Base-by-base conservation (phyloP, 345 rosid species). In the Arabis alpina region DNA sequence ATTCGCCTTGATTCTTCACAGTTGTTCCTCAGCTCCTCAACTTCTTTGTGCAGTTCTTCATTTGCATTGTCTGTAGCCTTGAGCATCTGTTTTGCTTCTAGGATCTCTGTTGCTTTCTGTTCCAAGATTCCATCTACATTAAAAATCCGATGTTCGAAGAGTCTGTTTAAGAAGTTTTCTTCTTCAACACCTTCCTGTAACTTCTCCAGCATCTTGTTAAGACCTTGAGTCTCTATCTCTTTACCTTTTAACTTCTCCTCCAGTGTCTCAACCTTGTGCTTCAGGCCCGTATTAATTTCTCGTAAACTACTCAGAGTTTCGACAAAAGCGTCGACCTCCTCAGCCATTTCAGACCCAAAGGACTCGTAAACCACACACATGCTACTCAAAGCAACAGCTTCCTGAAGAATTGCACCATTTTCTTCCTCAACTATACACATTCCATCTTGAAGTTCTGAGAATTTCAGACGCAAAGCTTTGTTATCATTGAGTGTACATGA, bases 1-100 rank as follows among this genome's bases (percentile, higher is more conserved):
- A 39, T 52, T 24, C 56, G 32, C 78, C 80, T 83, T 34, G 85
- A 82, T 68, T 76, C 84, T 48, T 88, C 76, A 30, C 76, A 81
- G 30, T 80, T 87, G 72, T 57, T 81, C 75, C 71, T 82, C 76
- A 89, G 84, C 53, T 79, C 89, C 79, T 88, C 91, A 40, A 86
- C 77, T n/a, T 77, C 81, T 69, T 64, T 77, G 63, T 77, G 48
- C 50, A 89, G 72, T 49, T 85, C 93, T 32, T 70, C 73, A 61
- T 80, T 90, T 71, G 67, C 63, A 76, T 19, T 76, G 56, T 78
- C 74, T 4, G 89, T 71, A 62, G 81, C 87, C 79, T 76, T 81
- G 27, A 94, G 89, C 77, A 83, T 77, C 64, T 79, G 76, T 30
- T 87, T 84, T 51, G 80, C 87, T 70, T 87, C 90, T 53, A 77